Percentiles rank a stretch among this genome's conserved stretches.
These are phyloP conservation scores for Xylaria palmicola DNA, from an alignment of 495 filamentous ascomycete genomes.

Conservation along the genomic window DNA sequence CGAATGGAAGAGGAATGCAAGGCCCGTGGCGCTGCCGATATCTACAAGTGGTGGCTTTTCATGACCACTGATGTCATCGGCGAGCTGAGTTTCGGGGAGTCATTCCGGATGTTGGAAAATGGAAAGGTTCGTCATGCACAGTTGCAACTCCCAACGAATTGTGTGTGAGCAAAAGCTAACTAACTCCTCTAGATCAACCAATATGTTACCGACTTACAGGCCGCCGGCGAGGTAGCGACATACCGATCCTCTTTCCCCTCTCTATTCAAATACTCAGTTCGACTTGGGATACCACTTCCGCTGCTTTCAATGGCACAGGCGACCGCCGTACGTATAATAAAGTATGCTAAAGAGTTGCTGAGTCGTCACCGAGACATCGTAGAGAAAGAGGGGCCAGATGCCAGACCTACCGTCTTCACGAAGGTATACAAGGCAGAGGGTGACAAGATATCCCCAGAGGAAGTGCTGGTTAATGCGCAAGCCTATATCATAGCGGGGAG, in stretches of 20 bases:
- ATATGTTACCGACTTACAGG: slow-evolving; percentile 41
- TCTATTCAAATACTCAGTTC: slow-evolving; percentile 18
- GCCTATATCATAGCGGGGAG: slow-evolving; percentile 51
- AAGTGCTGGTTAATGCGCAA: slow-evolving; percentile 44
- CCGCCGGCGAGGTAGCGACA: slow-evolving; percentile 25
- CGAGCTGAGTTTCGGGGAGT: slow-evolving; percentile 55
- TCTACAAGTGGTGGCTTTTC: slow-evolving; percentile 57
- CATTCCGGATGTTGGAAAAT: slow-evolving; percentile 52
- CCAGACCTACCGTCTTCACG: slow-evolving; percentile 47
- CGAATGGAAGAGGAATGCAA: slow-evolving; percentile 37
- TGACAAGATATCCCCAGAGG: slow-evolving; percentile 35
- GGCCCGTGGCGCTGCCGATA: slow-evolving; percentile 36
- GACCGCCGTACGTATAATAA: background rate
- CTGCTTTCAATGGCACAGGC: background rate
- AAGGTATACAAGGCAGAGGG: slow-evolving; percentile 43
- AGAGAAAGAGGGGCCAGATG: slow-evolving; percentile 33
- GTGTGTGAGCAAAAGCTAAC: background rate
- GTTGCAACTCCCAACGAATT: slow-evolving; percentile 22
- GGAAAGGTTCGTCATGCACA: slow-evolving; percentile 38
- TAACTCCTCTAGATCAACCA: slow-evolving; percentile 34
- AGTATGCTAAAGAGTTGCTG: slow-evolving; percentile 38
- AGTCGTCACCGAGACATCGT: slow-evolving; percentile 40
- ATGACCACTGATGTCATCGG: slow-evolving; percentile 57
- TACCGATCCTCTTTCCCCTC: slow-evolving; percentile 39
- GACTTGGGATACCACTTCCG: slow-evolving; percentile 10